phyloP scores from a whole-genome alignment of 2,329 filamentous ascomycete genomes.

The Cercospora canescens region DNA sequence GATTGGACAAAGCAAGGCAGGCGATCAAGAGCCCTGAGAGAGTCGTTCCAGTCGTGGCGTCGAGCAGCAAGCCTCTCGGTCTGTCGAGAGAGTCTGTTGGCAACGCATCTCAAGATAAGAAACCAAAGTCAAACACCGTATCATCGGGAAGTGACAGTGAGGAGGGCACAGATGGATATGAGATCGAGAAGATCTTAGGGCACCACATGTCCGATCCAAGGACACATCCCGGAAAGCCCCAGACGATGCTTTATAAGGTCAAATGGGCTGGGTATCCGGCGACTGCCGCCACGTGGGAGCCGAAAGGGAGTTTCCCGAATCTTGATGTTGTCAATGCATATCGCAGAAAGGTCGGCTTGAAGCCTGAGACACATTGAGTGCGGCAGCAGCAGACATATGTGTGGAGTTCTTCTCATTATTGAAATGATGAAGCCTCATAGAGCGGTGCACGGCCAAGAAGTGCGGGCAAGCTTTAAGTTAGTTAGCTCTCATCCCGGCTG shows the following conservation, averaged over 20 bases:
- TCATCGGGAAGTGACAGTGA: constrained; percentile 3
- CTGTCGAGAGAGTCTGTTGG: not conserved
- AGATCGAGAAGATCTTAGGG: constrained; percentile 30
- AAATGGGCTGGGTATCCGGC: constrained; percentile 32
- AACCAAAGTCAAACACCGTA: not conserved
- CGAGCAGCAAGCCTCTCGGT: not conserved
- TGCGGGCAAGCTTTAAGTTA: not conserved
- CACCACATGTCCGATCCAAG: constrained; percentile 30
- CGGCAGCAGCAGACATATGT: not conserved
- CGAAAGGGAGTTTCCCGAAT: constrained; percentile 25
- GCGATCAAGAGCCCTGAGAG: not conserved
- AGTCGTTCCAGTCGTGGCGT: constrained; percentile 4
- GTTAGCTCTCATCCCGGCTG: not conserved
- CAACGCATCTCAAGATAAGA: too few relatives aligned
- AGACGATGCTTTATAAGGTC: constrained; percentile 33
- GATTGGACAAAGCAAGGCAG: constrained; percentile 15
- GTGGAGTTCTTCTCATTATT: too few relatives aligned
- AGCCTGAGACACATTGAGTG: not conserved
- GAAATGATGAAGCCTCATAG: too few relatives aligned
- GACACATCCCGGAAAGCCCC: constrained; percentile 31
- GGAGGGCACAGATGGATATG: constrained; percentile 21
- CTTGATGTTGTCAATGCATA: constrained; percentile 27
- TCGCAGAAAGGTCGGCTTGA: constrained; percentile 15
- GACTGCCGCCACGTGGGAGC: constrained; percentile 32
- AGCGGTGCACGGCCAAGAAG: not conserved